These are phyloP conservation scores for Poa annua DNA, from an alignment of 176 grass and related monocot genomes.

Conservation along the genomic window DNA sequence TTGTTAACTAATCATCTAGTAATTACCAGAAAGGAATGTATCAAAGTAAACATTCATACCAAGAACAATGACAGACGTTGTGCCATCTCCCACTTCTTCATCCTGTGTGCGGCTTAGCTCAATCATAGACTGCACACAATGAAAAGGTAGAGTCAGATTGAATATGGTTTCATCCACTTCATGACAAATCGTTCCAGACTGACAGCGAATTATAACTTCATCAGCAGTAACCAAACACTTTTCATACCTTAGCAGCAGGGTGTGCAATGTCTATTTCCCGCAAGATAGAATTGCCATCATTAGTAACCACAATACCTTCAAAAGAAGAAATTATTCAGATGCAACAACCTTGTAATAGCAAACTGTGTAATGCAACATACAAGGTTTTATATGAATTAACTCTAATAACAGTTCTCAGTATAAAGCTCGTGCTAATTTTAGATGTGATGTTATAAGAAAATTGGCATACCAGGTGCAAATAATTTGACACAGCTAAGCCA, in stretches of 20 bases:
- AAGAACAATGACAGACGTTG: slow-evolving; percentile 98
- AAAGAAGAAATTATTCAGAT: slow-evolving; percentile 26
- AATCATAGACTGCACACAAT: slow-evolving; percentile 79
- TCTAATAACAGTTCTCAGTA: background rate
- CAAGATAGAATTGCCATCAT: slow-evolving; percentile 97
- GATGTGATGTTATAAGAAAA: slow-evolving; percentile 13
- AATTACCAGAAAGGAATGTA: slow-evolving; percentile 1
- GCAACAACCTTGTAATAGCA: slow-evolving; percentile 12
- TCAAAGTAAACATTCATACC: slow-evolving; percentile 50
- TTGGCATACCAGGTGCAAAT: background rate
- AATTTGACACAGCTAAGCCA: background rate
- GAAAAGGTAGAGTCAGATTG: background rate
- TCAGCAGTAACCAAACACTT: background rate
- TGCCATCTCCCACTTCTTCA: slow-evolving; percentile 99
- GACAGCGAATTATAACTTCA: background rate
- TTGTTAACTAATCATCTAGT: background rate
- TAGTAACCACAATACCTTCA: slow-evolving; percentile 95
- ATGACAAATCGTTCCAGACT: background rate
- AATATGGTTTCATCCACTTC: background rate
- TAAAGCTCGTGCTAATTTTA: background rate
- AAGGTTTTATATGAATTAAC: too few species aligned
- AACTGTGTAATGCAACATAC: background rate
- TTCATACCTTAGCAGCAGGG: slow-evolving; percentile 88
- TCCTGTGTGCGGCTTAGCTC: slow-evolving; percentile 98
- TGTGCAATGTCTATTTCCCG: slow-evolving; percentile 96